A percentile compares a stretch with the other conserved stretches of the same genome.
Evolutionary conservation across 306 rosid species (phyloP).

Genomic region (Begonia fuchsioides): DNA sequence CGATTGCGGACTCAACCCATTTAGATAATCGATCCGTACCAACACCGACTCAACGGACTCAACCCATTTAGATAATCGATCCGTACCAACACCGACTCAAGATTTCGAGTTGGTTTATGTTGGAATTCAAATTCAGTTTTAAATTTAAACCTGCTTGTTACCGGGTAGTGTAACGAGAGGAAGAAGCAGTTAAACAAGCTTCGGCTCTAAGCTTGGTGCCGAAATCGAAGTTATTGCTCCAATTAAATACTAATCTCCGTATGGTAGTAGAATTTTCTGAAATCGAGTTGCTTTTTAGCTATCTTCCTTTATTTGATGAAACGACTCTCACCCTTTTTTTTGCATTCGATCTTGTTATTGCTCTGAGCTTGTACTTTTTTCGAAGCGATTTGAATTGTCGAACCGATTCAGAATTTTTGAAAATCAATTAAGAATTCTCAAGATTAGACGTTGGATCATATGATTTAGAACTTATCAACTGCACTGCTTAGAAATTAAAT

Average conservation of each 20-base stretch:
- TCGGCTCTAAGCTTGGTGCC: constrained; percentile 49
- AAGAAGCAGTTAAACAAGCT: constrained; percentile 64
- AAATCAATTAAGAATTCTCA: not conserved
- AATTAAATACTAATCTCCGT: constrained; percentile 38
- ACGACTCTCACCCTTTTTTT: not conserved
- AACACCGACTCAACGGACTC: too few relatives aligned
- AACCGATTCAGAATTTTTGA: constrained; percentile 6
- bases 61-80: too few relatives aligned
- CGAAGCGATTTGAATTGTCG: constrained; percentile 3
- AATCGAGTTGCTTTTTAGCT: constrained; percentile 8
- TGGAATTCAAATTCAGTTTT: too few relatives aligned
- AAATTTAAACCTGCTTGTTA: too few relatives aligned
- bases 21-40: too few relatives aligned
- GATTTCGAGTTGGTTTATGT: too few relatives aligned
- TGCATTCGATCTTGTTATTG: not conserved
- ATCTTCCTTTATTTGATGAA: constrained; percentile 8
- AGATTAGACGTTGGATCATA: too few relatives aligned
- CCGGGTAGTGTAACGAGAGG: too few relatives aligned
- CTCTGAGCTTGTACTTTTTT: not conserved
- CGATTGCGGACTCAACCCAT: too few relatives aligned
- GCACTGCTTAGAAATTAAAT: too few relatives aligned
- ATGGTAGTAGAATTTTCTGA: constrained; percentile 13
- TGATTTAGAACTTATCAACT: too few relatives aligned
- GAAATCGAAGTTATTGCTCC: constrained; percentile 51
- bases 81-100: too few relatives aligned